Percentiles rank a stretch among this genome's conserved stretches.
phyloP scores from a whole-genome alignment of 306 rosid species.

The Luffa aegyptiaca region DNA sequence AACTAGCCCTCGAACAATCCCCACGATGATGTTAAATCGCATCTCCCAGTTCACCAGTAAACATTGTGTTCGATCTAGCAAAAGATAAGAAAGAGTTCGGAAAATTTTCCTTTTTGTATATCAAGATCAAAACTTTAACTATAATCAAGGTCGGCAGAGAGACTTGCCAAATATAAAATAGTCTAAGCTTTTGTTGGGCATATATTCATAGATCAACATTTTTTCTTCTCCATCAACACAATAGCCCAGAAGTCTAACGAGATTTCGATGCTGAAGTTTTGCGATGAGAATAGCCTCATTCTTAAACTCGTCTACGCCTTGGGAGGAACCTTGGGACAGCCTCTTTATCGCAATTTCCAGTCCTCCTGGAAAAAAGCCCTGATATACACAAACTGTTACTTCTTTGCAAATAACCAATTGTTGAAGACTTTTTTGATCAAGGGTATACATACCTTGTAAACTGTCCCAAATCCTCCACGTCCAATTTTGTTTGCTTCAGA shows the following conservation, averaged over 20 bases:
- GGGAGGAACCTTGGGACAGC: conserved; percentile 29
- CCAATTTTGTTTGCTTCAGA: conserved; percentile 43
- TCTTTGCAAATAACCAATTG: not conserved
- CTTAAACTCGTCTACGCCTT: conserved; percentile 39
- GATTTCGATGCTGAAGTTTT: conserved; percentile 41
- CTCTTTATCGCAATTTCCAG: conserved; percentile 37
- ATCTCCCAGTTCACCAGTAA: conserved; percentile 23
- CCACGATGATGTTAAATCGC: conserved; percentile 32
- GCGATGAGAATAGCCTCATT: conserved; percentile 37
- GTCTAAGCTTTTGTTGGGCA: conserved; percentile 44
- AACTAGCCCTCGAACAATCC: conserved; percentile 9
- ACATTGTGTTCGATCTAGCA: conserved; percentile 17
- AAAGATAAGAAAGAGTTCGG: not conserved
- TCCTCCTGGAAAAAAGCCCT: conserved; percentile 28
- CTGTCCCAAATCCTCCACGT: conserved; percentile 53
- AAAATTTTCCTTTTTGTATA: not conserved
- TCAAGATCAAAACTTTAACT: not conserved
- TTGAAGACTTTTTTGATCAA: not conserved
- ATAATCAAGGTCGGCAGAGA: not conserved
- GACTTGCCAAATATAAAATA: conserved; percentile 33
- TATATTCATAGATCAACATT: conserved; percentile 34
- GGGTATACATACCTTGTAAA: conserved; percentile 27
- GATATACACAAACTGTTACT: not conserved
- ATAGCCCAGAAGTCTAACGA: conserved; percentile 36
- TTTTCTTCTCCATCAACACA: conserved; percentile 31